A percentile compares a stretch with the other conserved stretches of the same genome.
Conservation (phyloP, 2,329 filamentous ascomycete species). For the Gnomoniopsis sp. region DNA sequence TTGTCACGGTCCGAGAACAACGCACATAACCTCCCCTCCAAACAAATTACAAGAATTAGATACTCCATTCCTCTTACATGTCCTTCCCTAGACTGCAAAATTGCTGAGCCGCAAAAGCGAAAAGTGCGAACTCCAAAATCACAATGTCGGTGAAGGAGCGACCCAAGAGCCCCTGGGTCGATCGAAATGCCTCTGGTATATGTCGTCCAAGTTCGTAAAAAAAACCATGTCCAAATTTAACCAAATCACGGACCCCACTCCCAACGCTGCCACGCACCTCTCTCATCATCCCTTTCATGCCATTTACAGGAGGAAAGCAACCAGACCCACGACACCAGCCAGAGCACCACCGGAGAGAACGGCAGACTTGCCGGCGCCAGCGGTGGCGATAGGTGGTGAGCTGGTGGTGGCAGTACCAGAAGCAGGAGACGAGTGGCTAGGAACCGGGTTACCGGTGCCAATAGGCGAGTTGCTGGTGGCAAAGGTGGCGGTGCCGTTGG, state of each 20-base stretch:
- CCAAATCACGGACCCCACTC: slow-evolving; percentile 26
- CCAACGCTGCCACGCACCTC: slow-evolving; percentile 12
- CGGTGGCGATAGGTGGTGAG: slow-evolving; percentile 48
- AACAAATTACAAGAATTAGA: slow-evolving; percentile 22
- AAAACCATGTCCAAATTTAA: slow-evolving; percentile 25
- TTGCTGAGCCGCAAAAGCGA: slow-evolving; percentile 5
- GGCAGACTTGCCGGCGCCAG: slow-evolving; percentile 54
- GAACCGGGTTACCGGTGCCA: slow-evolving; percentile 28
- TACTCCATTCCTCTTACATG: slow-evolving; percentile 8
- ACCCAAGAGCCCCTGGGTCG: background rate
- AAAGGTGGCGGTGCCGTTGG: slow-evolving; percentile 34
- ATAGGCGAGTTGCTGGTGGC: slow-evolving; percentile 27
- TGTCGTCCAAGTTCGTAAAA: slow-evolving; percentile 15
- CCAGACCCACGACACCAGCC: slow-evolving; percentile 57
- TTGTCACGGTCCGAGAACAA: slow-evolving; percentile 19
- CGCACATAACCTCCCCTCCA: slow-evolving; percentile 20
- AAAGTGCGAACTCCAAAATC: slow-evolving; percentile 27
- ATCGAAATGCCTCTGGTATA: background rate
- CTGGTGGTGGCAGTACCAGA: slow-evolving; percentile 27
- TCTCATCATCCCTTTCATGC: slow-evolving; percentile 26
- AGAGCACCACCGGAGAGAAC: slow-evolving; percentile 57
- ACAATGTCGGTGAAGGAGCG: slow-evolving; percentile 9
- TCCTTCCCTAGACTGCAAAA: background rate
- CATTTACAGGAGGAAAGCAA: slow-evolving; percentile 56
- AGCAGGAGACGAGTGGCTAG: background rate